Percentiles rank a stretch among this genome's conserved stretches.
phyloP scores from a whole-genome alignment of 495 filamentous ascomycete genomes.

The Neurospora sp. region DNA sequence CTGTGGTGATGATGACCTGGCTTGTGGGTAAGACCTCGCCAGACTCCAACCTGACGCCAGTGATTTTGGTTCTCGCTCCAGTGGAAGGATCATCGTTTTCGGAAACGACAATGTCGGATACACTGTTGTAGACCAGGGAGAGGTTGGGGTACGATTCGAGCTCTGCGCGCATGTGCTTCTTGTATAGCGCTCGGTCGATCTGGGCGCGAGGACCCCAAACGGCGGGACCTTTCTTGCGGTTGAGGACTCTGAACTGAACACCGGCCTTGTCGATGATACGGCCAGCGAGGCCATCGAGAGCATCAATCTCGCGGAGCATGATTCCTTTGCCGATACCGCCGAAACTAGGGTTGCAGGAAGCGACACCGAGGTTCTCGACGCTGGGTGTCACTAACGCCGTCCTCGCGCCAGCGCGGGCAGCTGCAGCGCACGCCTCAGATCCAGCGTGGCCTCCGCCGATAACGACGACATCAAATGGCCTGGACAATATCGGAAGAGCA shows the following conservation, averaged over 20 bases:
- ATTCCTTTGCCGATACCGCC: slow-evolving; percentile 98
- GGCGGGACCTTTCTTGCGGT: slow-evolving; percentile 81
- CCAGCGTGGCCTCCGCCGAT: slow-evolving; percentile 96
- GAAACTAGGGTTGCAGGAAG: slow-evolving; percentile 96
- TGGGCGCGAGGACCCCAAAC: slow-evolving; percentile 96
- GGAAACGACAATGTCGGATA: slow-evolving; percentile 77
- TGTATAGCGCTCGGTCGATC: slow-evolving; percentile 87
- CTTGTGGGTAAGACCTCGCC: slow-evolving; percentile 74
- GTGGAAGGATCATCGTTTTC: slow-evolving; percentile 39
- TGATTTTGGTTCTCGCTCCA: slow-evolving; percentile 61
- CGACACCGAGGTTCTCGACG: slow-evolving; percentile 81
- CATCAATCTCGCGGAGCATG: slow-evolving; percentile 92
- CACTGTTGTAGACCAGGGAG: slow-evolving; percentile 71
- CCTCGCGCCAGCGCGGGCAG: slow-evolving; percentile 78
- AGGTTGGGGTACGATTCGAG: slow-evolving; percentile 65
- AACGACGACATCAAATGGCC: slow-evolving; percentile 84
- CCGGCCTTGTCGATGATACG: slow-evolving; percentile 90
- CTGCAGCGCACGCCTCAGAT: slow-evolving; percentile 86
- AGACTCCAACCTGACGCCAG: slow-evolving; percentile 77
- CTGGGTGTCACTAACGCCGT: slow-evolving; percentile 86
- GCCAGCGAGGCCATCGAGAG: slow-evolving; percentile 83
- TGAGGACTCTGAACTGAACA: slow-evolving; percentile 81
- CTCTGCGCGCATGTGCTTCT: slow-evolving; percentile 85
- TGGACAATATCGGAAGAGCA: slow-evolving; percentile 16
- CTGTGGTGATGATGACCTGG: slow-evolving; percentile 88